A percentile compares a stretch with the other conserved stretches of the same genome.
Evolutionary conservation across 2,329 filamentous ascomycete genomes (phyloP).

Genomic region (Davidsoniella eucalypti): DNA sequence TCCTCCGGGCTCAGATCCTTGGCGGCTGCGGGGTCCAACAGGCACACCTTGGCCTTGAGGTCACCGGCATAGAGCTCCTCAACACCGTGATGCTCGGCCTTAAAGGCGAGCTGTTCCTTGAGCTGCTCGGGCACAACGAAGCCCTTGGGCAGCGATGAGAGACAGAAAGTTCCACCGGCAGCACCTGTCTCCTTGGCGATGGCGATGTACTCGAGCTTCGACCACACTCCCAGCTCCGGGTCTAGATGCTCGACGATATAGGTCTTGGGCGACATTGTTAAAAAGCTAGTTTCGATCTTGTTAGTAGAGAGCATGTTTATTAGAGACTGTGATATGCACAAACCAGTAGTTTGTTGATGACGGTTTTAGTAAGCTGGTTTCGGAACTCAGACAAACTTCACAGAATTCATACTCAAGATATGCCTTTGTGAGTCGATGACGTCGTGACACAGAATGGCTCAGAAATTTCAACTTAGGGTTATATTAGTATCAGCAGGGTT

Average conservation of each 20-base stretch:
- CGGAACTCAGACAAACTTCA: no score
- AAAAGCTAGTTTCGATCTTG: neutral
- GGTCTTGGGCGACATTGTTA: slow-evolving; percentile 26
- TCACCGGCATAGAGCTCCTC: slow-evolving; percentile 62
- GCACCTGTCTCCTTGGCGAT: slow-evolving; percentile 69
- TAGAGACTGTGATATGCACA: no score
- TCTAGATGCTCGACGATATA: slow-evolving; percentile 97
- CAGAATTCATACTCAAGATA: no score
- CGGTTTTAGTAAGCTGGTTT: no score
- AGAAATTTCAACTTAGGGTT: slow-evolving; percentile 1
- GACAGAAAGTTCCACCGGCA: slow-evolving; percentile 52
- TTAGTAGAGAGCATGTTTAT: no score
- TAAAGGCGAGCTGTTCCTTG: slow-evolving; percentile 42
- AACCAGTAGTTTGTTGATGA: no score
- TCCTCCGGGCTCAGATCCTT: slow-evolving; percentile 74
- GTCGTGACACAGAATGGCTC: neutral
- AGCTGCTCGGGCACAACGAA: slow-evolving; percentile 48
- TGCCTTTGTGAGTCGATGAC: neutral
- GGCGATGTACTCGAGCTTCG: slow-evolving; percentile 74
- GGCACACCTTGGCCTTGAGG: slow-evolving; percentile 57
- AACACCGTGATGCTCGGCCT: slow-evolving; percentile 59
- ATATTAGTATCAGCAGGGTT: neutral
- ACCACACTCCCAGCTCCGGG: slow-evolving; percentile 86
- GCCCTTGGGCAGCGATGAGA: slow-evolving; percentile 60
- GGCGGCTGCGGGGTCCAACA: slow-evolving; percentile 72